phyloP scores from a whole-genome alignment of 208 protist genomes.

The Acanthamoeba castellanii region DNA sequence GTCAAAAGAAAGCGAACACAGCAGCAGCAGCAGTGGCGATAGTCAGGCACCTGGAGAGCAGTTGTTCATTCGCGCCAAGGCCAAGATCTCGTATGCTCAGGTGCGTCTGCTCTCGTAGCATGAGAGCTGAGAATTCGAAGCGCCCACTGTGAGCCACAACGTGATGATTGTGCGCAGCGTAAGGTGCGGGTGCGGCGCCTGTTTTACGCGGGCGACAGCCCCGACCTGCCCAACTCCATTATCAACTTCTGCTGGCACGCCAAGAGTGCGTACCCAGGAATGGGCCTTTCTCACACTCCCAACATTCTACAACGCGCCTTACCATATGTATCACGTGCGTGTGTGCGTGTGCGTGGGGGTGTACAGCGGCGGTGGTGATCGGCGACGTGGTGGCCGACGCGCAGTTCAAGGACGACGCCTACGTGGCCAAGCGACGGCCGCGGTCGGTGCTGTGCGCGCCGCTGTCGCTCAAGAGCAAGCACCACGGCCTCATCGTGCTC shows the following conservation, averaged over 20 bases:
- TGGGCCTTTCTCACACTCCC: background rate
- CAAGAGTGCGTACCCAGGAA: background rate
- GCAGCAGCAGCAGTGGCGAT: background rate
- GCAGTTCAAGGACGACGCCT: background rate
- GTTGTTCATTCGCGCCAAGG: background rate
- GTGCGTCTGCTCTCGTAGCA: background rate
- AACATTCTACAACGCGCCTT: too few relatives aligned
- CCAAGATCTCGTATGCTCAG: background rate
- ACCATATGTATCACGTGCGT: too few relatives aligned
- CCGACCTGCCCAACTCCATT: slow-evolving; percentile 22
- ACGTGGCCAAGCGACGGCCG: background rate
- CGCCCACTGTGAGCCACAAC: background rate
- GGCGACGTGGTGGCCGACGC: background rate
- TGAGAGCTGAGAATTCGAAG: too few relatives aligned
- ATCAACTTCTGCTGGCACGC: slow-evolving; percentile 66
- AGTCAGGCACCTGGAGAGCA: too few relatives aligned
- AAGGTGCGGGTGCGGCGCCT: background rate
- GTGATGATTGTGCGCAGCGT: background rate
- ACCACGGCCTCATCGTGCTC: background rate
- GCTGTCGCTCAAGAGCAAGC: slow-evolving; percentile 2
- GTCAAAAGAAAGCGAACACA: background rate
- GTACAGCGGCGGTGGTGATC: background rate
- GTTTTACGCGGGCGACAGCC: background rate
- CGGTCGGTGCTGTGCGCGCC: slow-evolving; percentile 52
- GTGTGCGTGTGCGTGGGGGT: background rate